Evolutionary conservation across 495 filamentous ascomycete genomes (phyloP), one percentile per base, ranked within the genome.

Genomic region (Penicillium cosmopolitanum): DNA sequence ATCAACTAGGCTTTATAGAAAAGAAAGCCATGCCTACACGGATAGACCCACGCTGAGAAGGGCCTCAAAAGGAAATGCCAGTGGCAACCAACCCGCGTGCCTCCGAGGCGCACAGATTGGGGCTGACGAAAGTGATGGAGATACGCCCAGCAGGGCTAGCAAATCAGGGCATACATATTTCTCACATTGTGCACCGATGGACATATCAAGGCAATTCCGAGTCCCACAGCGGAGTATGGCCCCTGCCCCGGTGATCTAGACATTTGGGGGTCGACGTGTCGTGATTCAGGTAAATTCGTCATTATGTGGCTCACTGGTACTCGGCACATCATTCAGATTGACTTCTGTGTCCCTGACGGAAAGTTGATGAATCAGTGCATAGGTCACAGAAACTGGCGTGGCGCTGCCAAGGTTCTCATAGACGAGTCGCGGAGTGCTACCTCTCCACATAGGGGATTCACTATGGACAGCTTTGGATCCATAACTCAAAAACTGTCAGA

Each of bases 401-500:
- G 33, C 4, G n/a, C 33, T 48, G 51, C 58, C 51, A 65, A 53
- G 50, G 13, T 23, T 2, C 46, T 3, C 47, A 4, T 7, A 15
- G 36, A 54, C 28, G 21, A 60, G 36, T 44, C 25, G 5, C 2
- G 28, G 10, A 18, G 18, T 11, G 10, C 11, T 44, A 19, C 52
- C 42, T 44, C 56, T 38, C 47, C 36, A 65, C 59, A n/a, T 36
- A 35, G 51, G 35, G 57, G 52, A 51, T 50, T 46, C 50, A 61
- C 36, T 40, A 53, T 6, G 21, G 16, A 15, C 18, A 16, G 44
- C 13, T 19, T 31, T 10, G n/a, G 46, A 4, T 36, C 53, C 46
- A n/a, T 60, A 21, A 53, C 48, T 43, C 50, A 9, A 60, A 34
- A 43, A 25, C 6, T 23, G 34, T 7, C 15, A 13, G 23, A 43